These are phyloP conservation scores for Nicotiana noctiflora DNA, from an alignment of 257 asterid genomes.

Conservation along the genomic window DNA sequence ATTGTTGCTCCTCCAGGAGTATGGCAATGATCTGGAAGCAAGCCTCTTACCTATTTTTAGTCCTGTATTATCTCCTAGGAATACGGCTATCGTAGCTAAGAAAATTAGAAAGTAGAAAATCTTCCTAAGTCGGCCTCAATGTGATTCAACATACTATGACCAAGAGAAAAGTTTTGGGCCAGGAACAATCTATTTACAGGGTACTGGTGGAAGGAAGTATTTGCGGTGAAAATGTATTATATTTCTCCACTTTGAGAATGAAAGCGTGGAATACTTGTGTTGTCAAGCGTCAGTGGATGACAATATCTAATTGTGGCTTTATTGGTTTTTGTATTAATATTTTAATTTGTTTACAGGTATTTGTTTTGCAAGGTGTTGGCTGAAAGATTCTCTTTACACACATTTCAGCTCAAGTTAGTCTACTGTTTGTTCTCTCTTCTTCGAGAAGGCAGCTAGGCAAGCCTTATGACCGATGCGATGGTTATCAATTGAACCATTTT, in stretches of 20 bases:
- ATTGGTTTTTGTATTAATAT: neutral
- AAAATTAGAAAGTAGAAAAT: conserved; percentile 30
- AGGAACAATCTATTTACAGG: neutral
- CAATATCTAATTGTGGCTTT: neutral
- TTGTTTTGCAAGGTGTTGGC: conserved; percentile 1
- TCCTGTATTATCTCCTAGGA: conserved; percentile 81
- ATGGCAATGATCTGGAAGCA: conserved; percentile 32
- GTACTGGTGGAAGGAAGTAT: neutral
- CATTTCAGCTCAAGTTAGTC: neutral
- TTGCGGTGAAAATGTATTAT: neutral
- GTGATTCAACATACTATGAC: conserved; percentile 9
- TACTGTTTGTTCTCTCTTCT: neutral
- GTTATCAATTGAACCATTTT: neutral
- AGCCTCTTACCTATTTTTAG: conserved; percentile 63
- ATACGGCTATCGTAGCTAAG: conserved; percentile 68
- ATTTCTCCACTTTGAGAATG: neutral
- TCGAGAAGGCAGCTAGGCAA: neutral
- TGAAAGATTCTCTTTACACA: neutral
- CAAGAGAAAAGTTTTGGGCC: neutral
- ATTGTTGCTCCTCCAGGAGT: conserved; percentile 80
- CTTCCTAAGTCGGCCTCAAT: neutral
- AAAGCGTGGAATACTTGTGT: neutral
- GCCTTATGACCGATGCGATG: neutral
- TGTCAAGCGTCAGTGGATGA: neutral
- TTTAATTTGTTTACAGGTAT: neutral